These are phyloP conservation scores for Exserohilum turcica DNA, from an alignment of 2,329 filamentous ascomycete species.

Conservation along the genomic window DNA sequence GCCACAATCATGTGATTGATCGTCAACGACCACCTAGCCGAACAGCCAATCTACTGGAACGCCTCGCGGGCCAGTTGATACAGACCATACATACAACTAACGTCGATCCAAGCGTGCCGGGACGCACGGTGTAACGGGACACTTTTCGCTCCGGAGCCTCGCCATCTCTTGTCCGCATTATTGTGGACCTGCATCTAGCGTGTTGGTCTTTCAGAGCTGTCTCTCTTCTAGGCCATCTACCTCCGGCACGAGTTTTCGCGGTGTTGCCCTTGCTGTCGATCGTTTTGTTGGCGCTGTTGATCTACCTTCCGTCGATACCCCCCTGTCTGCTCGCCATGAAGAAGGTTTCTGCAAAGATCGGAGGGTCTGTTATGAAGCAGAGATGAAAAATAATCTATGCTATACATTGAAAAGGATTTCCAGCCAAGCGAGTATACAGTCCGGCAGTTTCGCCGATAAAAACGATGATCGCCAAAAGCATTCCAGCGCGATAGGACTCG, in stretches of 20 bases:
- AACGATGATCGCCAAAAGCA: slow-evolving; percentile 3
- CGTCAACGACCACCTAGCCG: too few species aligned
- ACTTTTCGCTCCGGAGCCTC: background rate
- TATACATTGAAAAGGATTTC: background rate
- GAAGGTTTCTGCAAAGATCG: background rate
- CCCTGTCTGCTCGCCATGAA: background rate
- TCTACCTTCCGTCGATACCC: slow-evolving; percentile 2
- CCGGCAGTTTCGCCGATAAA: background rate
- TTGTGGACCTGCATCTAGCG: background rate
- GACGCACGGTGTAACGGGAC: background rate
- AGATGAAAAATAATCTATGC: background rate
- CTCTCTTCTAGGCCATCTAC: background rate
- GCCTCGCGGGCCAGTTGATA: too few species aligned
- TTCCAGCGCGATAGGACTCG: background rate
- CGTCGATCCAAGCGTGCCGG: background rate
- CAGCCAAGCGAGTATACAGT: background rate
- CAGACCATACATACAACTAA: too few species aligned
- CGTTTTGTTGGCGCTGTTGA: slow-evolving; percentile 1
- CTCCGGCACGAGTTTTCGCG: background rate
- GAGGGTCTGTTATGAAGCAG: slow-evolving; percentile 1
- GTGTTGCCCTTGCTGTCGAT: slow-evolving; percentile 2
- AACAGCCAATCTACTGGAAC: too few species aligned
- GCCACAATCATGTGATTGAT: too few species aligned
- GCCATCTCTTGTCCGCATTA: background rate
- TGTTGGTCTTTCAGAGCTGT: background rate